phyloP scores from a whole-genome alignment of 2,329 filamentous ascomycete species.

The Calonectria fujianensis region DNA sequence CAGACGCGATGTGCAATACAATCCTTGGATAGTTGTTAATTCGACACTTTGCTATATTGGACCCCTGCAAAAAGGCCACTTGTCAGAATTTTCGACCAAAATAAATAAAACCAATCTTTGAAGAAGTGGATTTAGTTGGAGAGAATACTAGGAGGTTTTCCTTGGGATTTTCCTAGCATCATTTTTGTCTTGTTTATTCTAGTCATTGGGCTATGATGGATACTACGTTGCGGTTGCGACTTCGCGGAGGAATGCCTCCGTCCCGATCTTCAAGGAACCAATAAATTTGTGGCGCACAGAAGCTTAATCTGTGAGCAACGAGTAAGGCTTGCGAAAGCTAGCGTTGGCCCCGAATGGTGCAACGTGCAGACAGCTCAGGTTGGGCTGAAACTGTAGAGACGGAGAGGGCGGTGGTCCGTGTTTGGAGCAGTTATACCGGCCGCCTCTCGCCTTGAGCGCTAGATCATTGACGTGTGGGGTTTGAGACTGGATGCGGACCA shows the following conservation, averaged over 20 bases:
- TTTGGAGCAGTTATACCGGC: background rate
- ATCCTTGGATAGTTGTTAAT: background rate
- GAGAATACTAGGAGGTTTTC: background rate
- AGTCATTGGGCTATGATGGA: background rate
- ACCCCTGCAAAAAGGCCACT: background rate
- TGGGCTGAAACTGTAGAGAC: slow-evolving; percentile 18
- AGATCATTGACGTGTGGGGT: background rate
- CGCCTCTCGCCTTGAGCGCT: background rate
- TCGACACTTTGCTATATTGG: background rate
- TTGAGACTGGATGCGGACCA: background rate
- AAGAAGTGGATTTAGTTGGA: background rate
- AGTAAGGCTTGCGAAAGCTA: slow-evolving; percentile 10
- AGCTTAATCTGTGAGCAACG: background rate
- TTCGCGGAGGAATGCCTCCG: background rate
- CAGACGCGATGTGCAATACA: background rate
- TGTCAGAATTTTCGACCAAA: background rate
- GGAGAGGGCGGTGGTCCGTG: slow-evolving; percentile 9
- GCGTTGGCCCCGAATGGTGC: background rate
- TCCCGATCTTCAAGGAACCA: background rate
- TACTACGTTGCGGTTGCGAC: background rate
- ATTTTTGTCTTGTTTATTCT: background rate
- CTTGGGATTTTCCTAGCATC: background rate
- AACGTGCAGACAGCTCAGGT: slow-evolving; percentile 24
- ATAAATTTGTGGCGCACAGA: background rate
- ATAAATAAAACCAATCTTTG: background rate